Conservation (phyloP, 306 rosid genomes). For the Mimosa bimucronata region DNA sequence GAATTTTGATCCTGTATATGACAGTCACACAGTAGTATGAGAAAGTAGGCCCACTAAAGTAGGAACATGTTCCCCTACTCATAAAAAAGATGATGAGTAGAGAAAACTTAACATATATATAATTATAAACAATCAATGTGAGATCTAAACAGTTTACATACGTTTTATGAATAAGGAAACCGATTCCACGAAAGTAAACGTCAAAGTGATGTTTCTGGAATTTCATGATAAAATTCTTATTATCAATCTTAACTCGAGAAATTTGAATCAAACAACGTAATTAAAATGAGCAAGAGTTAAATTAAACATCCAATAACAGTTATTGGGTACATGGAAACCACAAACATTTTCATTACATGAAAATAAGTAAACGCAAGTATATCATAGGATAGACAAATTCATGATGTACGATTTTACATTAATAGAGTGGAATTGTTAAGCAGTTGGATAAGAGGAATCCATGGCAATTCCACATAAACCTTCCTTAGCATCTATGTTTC, state of each 20-base stretch:
- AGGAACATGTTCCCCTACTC: no score
- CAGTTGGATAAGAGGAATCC: constrained; percentile 18
- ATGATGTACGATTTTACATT: not conserved
- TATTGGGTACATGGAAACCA: not conserved
- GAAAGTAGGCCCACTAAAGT: no score
- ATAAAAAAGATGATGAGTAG: no score
- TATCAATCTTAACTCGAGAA: not conserved
- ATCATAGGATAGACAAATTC: not conserved
- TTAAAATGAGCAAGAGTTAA: not conserved
- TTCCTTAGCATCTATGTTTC: not conserved
- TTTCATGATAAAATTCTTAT: not conserved
- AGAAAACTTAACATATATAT: no score
- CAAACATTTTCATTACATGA: not conserved
- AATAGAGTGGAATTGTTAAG: not conserved
- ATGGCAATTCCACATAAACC: constrained; percentile 20
- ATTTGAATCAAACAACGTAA: not conserved
- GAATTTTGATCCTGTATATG: no score
- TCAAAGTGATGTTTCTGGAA: not conserved
- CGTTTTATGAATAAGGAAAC: no score
- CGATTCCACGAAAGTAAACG: no score
- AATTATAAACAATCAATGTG: no score
- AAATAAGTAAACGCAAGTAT: not conserved
- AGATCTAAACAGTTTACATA: no score
- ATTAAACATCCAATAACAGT: not conserved
- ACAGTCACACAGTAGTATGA: no score